Conservation (phyloP, 2,329 filamentous ascomycete species). For the Xylariaceae sp. region DNA sequence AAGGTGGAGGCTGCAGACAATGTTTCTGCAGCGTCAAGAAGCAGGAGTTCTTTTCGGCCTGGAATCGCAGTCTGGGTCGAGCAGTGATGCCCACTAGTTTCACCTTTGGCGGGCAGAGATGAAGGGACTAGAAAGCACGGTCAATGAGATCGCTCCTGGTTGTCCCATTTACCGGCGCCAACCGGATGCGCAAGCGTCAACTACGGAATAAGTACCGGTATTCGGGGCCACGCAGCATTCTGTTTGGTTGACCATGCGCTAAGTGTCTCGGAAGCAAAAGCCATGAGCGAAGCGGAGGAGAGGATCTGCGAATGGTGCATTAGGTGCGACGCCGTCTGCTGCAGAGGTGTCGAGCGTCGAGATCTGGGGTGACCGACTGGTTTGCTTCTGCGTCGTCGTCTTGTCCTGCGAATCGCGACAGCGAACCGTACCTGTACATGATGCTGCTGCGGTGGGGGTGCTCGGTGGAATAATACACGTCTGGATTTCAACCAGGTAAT, state of each 20-base stretch:
- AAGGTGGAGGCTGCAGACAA: neutral
- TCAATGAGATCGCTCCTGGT: conserved; percentile 44
- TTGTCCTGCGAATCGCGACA: neutral
- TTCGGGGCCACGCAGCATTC: neutral
- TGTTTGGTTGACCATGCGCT: neutral
- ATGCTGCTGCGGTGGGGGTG: neutral
- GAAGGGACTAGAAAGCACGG: conserved; percentile 39
- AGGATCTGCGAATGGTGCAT: neutral
- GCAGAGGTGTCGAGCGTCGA: neutral
- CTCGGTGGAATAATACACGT: neutral
- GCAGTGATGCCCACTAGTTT: too few relatives aligned
- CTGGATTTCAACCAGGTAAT: neutral
- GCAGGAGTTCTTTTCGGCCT: too few relatives aligned
- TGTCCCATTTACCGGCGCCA: conserved; percentile 47
- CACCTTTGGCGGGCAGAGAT: conserved; percentile 26
- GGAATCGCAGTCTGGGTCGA: too few relatives aligned
- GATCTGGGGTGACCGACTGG: neutral
- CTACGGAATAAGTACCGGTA: neutral
- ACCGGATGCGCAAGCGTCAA: conserved; percentile 33
- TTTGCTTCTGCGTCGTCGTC: neutral
- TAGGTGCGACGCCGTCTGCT: neutral
- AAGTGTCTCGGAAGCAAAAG: neutral
- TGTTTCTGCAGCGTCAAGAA: neutral
- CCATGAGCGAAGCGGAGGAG: neutral
- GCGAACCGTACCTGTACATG: neutral